These are phyloP conservation scores for Cladobotryum protrusum DNA, from an alignment of 2,329 filamentous ascomycete genomes.

Conservation along the genomic window DNA sequence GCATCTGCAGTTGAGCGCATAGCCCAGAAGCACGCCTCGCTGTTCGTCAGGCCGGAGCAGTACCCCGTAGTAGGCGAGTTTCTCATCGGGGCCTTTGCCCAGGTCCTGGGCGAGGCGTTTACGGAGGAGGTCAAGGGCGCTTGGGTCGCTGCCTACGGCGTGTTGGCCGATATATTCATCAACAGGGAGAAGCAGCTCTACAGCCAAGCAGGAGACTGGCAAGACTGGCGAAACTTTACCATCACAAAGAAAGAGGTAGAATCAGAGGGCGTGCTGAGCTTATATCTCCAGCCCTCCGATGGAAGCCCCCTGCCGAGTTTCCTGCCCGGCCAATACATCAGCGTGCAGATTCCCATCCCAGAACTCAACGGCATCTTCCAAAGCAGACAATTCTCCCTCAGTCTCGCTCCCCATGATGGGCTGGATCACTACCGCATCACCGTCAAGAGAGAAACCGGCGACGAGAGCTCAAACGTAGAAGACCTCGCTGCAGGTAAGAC, in stretches of 20 bases:
- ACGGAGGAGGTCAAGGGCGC: constrained; percentile 62
- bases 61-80: constrained; percentile 65
- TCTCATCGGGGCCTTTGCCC: constrained; percentile 60
- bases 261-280: constrained; percentile 55
- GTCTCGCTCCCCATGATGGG: constrained; percentile 44
- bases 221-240: constrained; percentile 44
- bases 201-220: constrained; percentile 38
- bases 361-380: constrained; percentile 54
- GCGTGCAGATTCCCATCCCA: constrained; percentile 56
- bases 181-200: constrained; percentile 56
- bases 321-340: constrained; percentile 68
- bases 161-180: constrained; percentile 67
- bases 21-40: constrained; percentile 67
- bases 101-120: constrained; percentile 60
- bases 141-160: constrained; percentile 65
- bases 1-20: constrained; percentile 57
- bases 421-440: constrained; percentile 64
- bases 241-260: constrained; percentile 58
- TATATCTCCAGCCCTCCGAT: constrained; percentile 62
- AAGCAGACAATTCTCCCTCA: constrained; percentile 70
- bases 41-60: constrained; percentile 61
- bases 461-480: constrained; percentile 19
- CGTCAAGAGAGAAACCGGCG: constrained; percentile 58
- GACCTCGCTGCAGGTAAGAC: constrained; percentile 29
- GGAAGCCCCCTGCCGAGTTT: constrained; percentile 50